These are phyloP conservation scores for Oligophagozyma castellii DNA, from an alignment of 1,139 yeast genomes.

Conservation along the genomic window DNA sequence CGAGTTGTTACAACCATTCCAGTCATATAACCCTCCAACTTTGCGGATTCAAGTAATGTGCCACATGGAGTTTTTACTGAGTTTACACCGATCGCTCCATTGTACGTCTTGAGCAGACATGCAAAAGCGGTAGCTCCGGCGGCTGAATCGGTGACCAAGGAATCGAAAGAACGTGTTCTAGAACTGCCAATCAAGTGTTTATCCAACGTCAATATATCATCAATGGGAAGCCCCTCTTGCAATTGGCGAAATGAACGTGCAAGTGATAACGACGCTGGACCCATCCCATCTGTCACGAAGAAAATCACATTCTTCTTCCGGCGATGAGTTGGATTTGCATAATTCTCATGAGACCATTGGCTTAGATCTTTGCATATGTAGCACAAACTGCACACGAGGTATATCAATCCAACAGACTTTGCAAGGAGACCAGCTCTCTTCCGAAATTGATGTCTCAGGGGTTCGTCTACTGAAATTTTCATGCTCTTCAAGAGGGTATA, in stretches of 20 bases:
- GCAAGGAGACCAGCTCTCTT: too few relatives aligned
- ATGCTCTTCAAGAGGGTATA: too few relatives aligned
- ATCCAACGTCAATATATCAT: conserved; percentile 48
- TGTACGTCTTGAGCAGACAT: conserved; percentile 65
- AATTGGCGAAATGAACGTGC: conserved; percentile 59
- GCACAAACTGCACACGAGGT: too few relatives aligned
- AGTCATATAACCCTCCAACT: conserved; percentile 58
- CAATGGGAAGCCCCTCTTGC: conserved; percentile 35
- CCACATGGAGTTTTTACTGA: conserved; percentile 57
- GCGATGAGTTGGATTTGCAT: too few relatives aligned
- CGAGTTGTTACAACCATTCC: conserved; percentile 83
- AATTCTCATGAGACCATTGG: too few relatives aligned
- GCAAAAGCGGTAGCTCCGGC: conserved; percentile 92
- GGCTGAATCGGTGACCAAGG: conserved; percentile 77
- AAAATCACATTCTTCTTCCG: conserved; percentile 67
- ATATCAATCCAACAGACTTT: too few relatives aligned
- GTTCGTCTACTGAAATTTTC: too few relatives aligned
- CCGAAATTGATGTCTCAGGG: too few relatives aligned
- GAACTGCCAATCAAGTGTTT: conserved; percentile 59
- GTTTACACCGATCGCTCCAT: conserved; percentile 73
- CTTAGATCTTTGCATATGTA: too few relatives aligned
- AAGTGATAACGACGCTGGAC: conserved; percentile 67
- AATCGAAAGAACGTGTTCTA: conserved; percentile 58
- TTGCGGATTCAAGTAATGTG: conserved; percentile 71
- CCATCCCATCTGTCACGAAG: conserved; percentile 89